A percentile compares a stretch with the other conserved stretches of the same genome.
phyloP scores from a whole-genome alignment of 176 grass and related monocot genomes.

The Oryza coarctata region DNA sequence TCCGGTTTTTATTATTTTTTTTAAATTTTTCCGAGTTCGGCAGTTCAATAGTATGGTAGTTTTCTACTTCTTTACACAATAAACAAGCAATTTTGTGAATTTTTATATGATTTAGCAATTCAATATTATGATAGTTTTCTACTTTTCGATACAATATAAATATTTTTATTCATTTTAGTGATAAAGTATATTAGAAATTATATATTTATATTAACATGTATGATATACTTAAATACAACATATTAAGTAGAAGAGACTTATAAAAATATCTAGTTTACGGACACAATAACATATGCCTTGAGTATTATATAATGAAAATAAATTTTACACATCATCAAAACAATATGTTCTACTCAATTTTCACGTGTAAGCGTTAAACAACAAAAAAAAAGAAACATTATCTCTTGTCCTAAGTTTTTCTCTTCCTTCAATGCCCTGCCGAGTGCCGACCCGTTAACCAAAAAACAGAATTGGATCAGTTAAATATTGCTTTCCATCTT shows the following conservation, averaged over 20 bases:
- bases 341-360: not conserved
- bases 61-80: too few relatives aligned
- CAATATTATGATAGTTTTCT: too few relatives aligned
- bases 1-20: too few relatives aligned
- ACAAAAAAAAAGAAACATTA: not conserved
- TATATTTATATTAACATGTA: too few relatives aligned
- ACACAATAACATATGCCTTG: not conserved
- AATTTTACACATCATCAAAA: not conserved
- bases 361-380: not conserved
- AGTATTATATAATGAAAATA: not conserved
- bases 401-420: not conserved
- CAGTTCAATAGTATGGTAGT: too few relatives aligned
- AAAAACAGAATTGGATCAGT: not conserved
- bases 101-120: too few relatives aligned
- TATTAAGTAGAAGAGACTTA: not conserved
- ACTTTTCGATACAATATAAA: too few relatives aligned
- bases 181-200: too few relatives aligned
- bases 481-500: slow-evolving; percentile 34
- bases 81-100: too few relatives aligned
- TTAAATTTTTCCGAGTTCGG: too few relatives aligned
- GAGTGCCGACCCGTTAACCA: not conserved
- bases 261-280: not conserved
- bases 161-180: too few relatives aligned
- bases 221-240: too few relatives aligned
- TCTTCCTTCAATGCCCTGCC: not conserved